A percentile compares a stretch with the other conserved stretches of the same genome.
phyloP scores from a whole-genome alignment of 1,284 basidiomycete species.

The Microbotryum violaceum region DNA sequence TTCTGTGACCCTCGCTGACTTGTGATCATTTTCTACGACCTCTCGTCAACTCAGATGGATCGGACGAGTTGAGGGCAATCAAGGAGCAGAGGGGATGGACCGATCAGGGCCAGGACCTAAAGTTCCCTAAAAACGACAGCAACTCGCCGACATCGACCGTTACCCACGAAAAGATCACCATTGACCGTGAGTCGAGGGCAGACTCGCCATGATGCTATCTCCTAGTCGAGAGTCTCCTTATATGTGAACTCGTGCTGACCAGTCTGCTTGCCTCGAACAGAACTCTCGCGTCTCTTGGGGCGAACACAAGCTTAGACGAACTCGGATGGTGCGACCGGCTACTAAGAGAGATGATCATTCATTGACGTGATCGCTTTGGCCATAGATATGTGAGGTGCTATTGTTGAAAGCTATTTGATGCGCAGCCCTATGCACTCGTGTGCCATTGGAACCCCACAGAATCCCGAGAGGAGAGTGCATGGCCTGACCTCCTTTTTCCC shows the following conservation, averaged over 20 bases:
- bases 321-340: neutral
- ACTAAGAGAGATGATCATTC: neutral
- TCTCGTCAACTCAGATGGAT: neutral
- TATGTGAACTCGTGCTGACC: neutral
- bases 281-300: conserved; percentile 24
- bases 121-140: conserved; percentile 27
- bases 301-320: conserved; percentile 14
- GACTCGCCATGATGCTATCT: neutral
- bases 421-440: too few relatives aligned
- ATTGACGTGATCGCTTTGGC: too few relatives aligned
- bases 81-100: conserved; percentile 16
- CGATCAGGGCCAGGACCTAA: conserved; percentile 10
- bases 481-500: too few relatives aligned
- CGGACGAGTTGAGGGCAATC: conserved; percentile 2
- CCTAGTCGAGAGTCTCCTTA: neutral
- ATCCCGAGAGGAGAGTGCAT: too few relatives aligned
- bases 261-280: conserved; percentile 1
- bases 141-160: conserved; percentile 29
- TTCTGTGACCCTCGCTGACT: neutral
- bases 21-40: too few relatives aligned
- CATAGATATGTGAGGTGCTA: too few relatives aligned
- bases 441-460: too few relatives aligned
- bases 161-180: conserved; percentile 28
- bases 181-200: conserved; percentile 23
- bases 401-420: too few relatives aligned